Base-by-base conservation (phyloP, 108 stramenopile genomes). In the Fistulifera pelliculosa region DNA sequence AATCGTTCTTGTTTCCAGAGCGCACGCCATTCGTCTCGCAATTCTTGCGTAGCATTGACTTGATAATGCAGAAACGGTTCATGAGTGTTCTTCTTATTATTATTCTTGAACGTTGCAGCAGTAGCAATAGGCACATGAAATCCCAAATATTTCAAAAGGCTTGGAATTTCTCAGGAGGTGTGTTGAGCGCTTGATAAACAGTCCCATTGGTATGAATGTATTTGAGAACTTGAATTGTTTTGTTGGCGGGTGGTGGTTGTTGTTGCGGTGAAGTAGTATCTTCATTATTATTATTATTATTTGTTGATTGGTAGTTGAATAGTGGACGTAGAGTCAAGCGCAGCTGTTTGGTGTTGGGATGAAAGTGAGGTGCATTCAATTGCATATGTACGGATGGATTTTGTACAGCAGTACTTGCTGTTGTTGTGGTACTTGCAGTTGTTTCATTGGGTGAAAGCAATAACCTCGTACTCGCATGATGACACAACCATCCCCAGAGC, bases 1-100 rank as follows among this genome's bases (percentile, higher is more conserved):
- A 80, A 52, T 39, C 60, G 49, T 43, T 65, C 62, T 52, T 69
- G 41, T 24, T 62, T 67, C 79, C 79, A 80, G 43, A 57, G 49
- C 44, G 38, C 14, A 0, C 72, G 68, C 27, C 73, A 58, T 43
- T 60, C 61, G 24, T 47, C 39, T 13, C 64, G 57, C n/a, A 58
- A 12, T 5, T 23, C 16, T 31, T 21, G 17, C 15, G 27, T 38
- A 8, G n/a, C 43, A 41, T 57, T 43, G 12, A 24, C 56, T 35
- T 17, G 31, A 38, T 38, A 39, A 2, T 45, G 44, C 44, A 5
- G 31, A 35, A 35, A 35, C 31, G 31, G 31, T n/a, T n/a, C n/a
- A n/a, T n/a, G n/a, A n/a, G 8, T 21, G 17, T 21, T 21, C 17
- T 17, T 45, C 5, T 45, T 45, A 6, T 8, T 45, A 11, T 17